Conservation (phyloP, 2,329 filamentous ascomycete genomes). For the Cryphonectria japonica region DNA sequence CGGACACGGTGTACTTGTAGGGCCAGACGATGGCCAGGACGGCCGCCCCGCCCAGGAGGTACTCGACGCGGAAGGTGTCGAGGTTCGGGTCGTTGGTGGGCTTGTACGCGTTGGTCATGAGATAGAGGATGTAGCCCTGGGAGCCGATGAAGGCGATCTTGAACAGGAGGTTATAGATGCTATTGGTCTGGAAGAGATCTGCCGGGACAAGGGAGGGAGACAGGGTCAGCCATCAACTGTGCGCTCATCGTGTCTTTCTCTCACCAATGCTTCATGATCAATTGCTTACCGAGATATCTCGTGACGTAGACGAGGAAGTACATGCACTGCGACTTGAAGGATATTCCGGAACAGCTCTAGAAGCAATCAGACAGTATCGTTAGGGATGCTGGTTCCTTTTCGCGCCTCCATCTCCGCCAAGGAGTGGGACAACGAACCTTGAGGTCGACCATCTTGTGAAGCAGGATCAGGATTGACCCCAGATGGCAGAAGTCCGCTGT, state of each 20-base stretch:
- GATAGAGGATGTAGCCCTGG: conserved; percentile 92
- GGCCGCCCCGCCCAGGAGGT: conserved; percentile 81
- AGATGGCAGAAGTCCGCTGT: conserved; percentile 94
- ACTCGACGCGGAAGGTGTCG: conserved; percentile 97
- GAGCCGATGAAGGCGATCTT: conserved; percentile 93
- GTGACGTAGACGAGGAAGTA: conserved; percentile 95
- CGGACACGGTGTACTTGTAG: conserved; percentile 78
- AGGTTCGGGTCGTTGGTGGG: conserved; percentile 96
- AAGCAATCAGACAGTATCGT: conserved; percentile 29
- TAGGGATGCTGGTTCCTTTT: conserved; percentile 19
- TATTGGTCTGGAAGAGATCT: conserved; percentile 86
- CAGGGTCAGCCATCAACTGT: not conserved
- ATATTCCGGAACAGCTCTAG: conserved; percentile 97
- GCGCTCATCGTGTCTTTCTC: not conserved
- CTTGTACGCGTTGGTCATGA: conserved; percentile 97
- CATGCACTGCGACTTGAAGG: conserved; percentile 96
- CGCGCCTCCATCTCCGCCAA: not conserved
- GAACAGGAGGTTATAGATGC: conserved; percentile 91
- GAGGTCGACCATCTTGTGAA: conserved; percentile 94
- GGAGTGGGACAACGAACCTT: conserved; percentile 64
- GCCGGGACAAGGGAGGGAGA: conserved; percentile 10
- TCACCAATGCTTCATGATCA: too few species aligned
- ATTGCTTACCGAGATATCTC: conserved; percentile 77
- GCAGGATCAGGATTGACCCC: conserved; percentile 87
- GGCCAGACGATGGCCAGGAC: conserved; percentile 82